Conservation (phyloP, 192 early-diverging fungal species). For the Helicostylum pulchrum region DNA sequence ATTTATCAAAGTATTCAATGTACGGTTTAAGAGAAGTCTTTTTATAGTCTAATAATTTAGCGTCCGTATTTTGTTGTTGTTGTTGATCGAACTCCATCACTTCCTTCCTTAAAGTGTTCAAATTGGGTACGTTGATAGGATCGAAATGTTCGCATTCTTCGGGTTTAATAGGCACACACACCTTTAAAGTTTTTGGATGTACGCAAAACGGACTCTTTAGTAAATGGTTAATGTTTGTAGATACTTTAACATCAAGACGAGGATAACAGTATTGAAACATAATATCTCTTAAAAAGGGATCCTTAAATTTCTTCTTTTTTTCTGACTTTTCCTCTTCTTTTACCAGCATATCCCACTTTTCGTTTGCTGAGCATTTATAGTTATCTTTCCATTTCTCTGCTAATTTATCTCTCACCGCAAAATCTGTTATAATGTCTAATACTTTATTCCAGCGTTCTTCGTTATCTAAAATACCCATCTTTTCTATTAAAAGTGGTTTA, state of each 20-base stretch:
- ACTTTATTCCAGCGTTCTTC: constrained; percentile 72
- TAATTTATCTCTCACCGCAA: constrained; percentile 47
- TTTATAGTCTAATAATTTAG: constrained; percentile 47
- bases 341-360: constrained; percentile 48
- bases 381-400: constrained; percentile 40
- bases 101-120: constrained; percentile 65
- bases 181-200: constrained; percentile 88
- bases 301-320: constrained; percentile 13
- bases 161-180: constrained; percentile 90
- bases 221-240: constrained; percentile 88
- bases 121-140: constrained; percentile 73
- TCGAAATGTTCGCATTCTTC: constrained; percentile 79
- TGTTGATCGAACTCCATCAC: constrained; percentile 27
- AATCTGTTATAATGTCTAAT: constrained; percentile 74
- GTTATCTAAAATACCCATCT: constrained; percentile 68
- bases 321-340: constrained; percentile 21
- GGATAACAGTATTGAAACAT: constrained; percentile 91
- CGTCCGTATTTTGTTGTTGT: constrained; percentile 8
- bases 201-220: constrained; percentile 97
- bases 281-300: constrained; percentile 64
- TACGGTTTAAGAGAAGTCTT: constrained; percentile 58
- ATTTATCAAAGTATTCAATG: constrained; percentile 64
- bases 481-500: constrained; percentile 59
- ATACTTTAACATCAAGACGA: constrained; percentile 90
- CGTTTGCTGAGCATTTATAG: constrained; percentile 22